Percentiles rank a stretch among this genome's conserved stretches.
These are phyloP conservation scores for Clitoria ternatea DNA, from an alignment of 306 rosid genomes.

Conservation along the genomic window DNA sequence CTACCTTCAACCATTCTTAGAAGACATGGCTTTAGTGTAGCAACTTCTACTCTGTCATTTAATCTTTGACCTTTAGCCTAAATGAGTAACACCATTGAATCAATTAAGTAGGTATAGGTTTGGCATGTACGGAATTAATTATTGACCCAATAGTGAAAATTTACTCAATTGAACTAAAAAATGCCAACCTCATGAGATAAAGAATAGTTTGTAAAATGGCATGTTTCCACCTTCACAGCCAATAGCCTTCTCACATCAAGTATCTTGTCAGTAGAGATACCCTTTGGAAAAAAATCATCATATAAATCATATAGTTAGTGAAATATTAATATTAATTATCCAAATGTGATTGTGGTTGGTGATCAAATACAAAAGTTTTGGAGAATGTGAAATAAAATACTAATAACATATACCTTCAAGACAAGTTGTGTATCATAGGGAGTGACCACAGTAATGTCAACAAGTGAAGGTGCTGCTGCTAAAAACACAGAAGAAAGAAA, in stretches of 20 bases:
- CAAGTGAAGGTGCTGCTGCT: slow-evolving; percentile 67
- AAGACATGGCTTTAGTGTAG: slow-evolving; percentile 72
- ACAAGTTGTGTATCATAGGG: slow-evolving; percentile 65
- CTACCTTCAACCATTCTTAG: slow-evolving; percentile 93
- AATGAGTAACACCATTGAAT: neutral
- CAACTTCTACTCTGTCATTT: slow-evolving; percentile 65
- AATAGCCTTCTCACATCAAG: slow-evolving; percentile 76
- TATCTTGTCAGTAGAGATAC: slow-evolving; percentile 92
- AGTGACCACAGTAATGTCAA: slow-evolving; percentile 67
- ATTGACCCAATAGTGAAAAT: neutral
- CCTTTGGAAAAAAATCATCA: slow-evolving; percentile 39
- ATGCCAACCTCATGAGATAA: slow-evolving; percentile 71
- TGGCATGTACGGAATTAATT: neutral
- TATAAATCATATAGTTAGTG: neutral
- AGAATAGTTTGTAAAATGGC: slow-evolving; percentile 86
- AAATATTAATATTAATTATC: neutral
- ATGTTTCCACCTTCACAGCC: slow-evolving; percentile 85
- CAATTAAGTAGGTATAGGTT: neutral
- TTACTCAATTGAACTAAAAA: neutral
- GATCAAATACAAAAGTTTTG: neutral
- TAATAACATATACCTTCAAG: slow-evolving; percentile 51
- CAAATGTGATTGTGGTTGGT: neutral
- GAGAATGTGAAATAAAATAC: neutral
- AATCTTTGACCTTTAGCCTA: slow-evolving; percentile 79
- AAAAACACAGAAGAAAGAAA: slow-evolving; percentile 14